Evolutionary conservation across 1,284 basidiomycete genomes (phyloP).

Genomic region (Leccinum holopus): DNA sequence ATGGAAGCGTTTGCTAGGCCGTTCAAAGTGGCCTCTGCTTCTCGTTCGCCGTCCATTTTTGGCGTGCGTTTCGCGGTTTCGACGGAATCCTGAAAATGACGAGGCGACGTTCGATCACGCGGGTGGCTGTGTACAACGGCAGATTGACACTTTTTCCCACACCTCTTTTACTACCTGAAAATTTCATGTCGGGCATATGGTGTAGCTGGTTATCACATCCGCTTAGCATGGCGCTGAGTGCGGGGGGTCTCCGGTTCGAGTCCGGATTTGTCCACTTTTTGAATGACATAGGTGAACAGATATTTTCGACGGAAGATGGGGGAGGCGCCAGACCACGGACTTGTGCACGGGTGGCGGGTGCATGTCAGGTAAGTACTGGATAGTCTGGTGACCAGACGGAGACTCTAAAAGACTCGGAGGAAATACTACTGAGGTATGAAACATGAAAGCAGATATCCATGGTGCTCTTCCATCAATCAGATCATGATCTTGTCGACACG

Average conservation of each 20-base stretch:
- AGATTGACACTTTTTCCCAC: slow-evolving; percentile 11
- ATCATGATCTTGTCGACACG: too few species aligned
- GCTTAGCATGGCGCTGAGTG: slow-evolving; percentile 40
- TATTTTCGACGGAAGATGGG: too few species aligned
- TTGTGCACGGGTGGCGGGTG: too few species aligned
- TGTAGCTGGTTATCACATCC: slow-evolving; percentile 52
- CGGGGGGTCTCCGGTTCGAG: slow-evolving; percentile 44
- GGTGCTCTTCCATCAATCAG: too few species aligned
- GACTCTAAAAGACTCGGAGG: too few species aligned
- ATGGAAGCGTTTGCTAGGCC: not conserved
- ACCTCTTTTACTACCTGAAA: not conserved
- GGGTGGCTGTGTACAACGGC: slow-evolving; percentile 24
- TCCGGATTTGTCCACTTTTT: slow-evolving; percentile 38
- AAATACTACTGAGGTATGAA: too few species aligned
- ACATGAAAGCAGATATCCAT: too few species aligned
- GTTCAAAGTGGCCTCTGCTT: slow-evolving; percentile 1
- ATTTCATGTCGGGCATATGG: slow-evolving; percentile 32
- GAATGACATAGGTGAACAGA: too few species aligned
- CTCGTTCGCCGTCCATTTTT: slow-evolving; percentile 27
- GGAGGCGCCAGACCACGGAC: too few species aligned
- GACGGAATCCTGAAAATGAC: slow-evolving; percentile 30
- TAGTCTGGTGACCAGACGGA: too few species aligned
- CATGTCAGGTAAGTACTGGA: too few species aligned
- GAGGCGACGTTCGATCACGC: slow-evolving; percentile 27
- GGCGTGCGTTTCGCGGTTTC: slow-evolving; percentile 11